phyloP scores from a whole-genome alignment of 768 basidiomycete genomes.

The Botryobasidium botryosum region DNA sequence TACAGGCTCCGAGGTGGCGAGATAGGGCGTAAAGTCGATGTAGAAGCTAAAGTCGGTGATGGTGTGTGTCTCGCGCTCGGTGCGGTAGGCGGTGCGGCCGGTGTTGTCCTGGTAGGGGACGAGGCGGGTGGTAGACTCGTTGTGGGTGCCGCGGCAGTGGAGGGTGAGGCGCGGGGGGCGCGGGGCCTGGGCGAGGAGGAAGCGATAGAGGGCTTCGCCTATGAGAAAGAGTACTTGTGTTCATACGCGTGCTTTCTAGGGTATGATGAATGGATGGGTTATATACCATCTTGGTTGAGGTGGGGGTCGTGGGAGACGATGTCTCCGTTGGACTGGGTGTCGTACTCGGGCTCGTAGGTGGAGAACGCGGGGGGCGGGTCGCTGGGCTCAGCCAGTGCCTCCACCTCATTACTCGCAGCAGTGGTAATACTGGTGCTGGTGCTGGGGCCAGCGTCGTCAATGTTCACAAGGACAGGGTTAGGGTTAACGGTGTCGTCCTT shows the following conservation, averaged over 20 bases:
- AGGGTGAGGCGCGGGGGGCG: conserved; percentile 30
- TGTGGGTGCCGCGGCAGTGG: conserved; percentile 37
- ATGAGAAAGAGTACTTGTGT: conserved; percentile 5
- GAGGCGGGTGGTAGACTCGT: conserved; percentile 20
- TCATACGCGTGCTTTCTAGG: too few species aligned
- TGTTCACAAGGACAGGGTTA: too few species aligned
- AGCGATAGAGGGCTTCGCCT: conserved; percentile 62
- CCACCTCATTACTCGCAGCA: too few species aligned
- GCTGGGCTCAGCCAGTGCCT: too few species aligned
- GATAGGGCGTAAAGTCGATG: conserved; percentile 33
- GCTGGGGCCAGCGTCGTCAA: too few species aligned
- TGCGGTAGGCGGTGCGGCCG: conserved; percentile 22
- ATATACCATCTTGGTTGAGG: conserved; percentile 43
- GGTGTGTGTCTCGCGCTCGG: conserved; percentile 39
- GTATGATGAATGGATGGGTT: neutral
- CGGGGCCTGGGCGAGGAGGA: conserved; percentile 41
- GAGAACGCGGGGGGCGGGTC: conserved; percentile 46
- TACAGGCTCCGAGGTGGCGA: conserved; percentile 17
- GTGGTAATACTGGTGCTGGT: too few species aligned
- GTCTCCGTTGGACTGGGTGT: conserved; percentile 29
- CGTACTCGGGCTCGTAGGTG: conserved; percentile 46
- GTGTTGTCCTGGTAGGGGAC: neutral
- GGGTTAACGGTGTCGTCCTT: too few species aligned
- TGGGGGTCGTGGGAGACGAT: conserved; percentile 56
- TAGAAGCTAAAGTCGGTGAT: conserved; percentile 55